These are phyloP conservation scores for Monosporascus sp. DNA, from an alignment of 2,329 filamentous ascomycete genomes.

Conservation along the genomic window DNA sequence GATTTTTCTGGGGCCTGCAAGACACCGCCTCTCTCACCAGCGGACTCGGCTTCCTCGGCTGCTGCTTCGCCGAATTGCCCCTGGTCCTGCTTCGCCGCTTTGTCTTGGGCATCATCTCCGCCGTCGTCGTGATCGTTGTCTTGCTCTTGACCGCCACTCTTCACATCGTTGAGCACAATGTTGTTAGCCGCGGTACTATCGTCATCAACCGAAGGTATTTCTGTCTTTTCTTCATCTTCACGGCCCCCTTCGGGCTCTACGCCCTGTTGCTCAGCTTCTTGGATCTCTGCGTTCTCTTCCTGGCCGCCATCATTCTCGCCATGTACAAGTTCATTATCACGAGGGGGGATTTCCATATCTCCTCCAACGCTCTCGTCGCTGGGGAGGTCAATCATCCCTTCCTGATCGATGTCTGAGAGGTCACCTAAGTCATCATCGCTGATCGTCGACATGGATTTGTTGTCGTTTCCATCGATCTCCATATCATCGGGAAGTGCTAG, in stretches of 20 bases:
- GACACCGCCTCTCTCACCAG: slow-evolving; percentile 57
- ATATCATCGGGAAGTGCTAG: slow-evolving; percentile 85
- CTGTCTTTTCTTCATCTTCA: slow-evolving; percentile 27
- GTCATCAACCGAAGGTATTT: slow-evolving; percentile 33
- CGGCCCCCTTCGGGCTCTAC: slow-evolving; percentile 23
- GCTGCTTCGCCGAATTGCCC: slow-evolving; percentile 61
- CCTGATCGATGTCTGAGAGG: slow-evolving; percentile 44
- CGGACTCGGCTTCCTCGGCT: slow-evolving; percentile 57
- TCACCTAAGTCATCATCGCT: slow-evolving; percentile 55
- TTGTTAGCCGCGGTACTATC: slow-evolving; percentile 54
- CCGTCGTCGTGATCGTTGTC: slow-evolving; percentile 59
- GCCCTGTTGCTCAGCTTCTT: slow-evolving; percentile 31
- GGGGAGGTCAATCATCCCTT: slow-evolving; percentile 32
- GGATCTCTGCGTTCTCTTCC: slow-evolving; percentile 21
- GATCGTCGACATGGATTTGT: slow-evolving; percentile 45
- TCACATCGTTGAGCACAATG: slow-evolving; percentile 56
- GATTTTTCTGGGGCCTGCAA: slow-evolving; percentile 42
- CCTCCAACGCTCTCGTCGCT: slow-evolving; percentile 34
- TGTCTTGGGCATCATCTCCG: slow-evolving; percentile 54
- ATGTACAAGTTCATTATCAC: slow-evolving; percentile 48
- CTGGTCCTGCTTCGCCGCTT: slow-evolving; percentile 59
- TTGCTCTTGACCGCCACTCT: slow-evolving; percentile 60
- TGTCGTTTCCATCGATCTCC: slow-evolving; percentile 67
- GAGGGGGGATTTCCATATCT: slow-evolving; percentile 36
- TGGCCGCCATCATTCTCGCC: slow-evolving; percentile 48